These are phyloP conservation scores for Mortierella hygrophila DNA, from an alignment of 192 early-diverging fungal species.

Conservation along the genomic window DNA sequence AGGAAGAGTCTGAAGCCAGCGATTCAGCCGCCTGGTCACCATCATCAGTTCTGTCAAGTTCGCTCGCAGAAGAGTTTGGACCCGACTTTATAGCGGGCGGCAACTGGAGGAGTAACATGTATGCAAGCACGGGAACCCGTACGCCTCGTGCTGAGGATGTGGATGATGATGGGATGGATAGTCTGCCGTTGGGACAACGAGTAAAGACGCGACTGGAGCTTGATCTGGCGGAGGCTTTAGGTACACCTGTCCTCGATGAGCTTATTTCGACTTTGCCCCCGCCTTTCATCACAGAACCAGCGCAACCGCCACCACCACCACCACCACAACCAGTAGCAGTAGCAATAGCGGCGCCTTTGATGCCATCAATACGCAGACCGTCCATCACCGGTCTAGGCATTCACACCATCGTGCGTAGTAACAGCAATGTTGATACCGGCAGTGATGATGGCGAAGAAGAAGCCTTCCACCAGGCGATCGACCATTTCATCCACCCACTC, in stretches of 20 bases:
- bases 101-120: background rate
- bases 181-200: background rate
- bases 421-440: background rate
- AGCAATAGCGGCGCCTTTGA: background rate
- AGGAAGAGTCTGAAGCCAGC: background rate
- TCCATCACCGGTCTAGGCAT: background rate
- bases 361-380: background rate
- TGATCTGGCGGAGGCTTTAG: constrained; percentile 23
- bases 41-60: background rate
- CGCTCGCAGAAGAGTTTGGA: constrained; percentile 18
- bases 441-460: background rate
- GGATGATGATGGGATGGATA: background rate
- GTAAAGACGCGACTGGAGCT: background rate
- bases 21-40: background rate
- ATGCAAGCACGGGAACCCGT: background rate
- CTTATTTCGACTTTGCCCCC: background rate
- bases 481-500: background rate
- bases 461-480: background rate
- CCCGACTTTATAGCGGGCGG: background rate
- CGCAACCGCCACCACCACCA: background rate
- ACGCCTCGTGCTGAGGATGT: constrained; percentile 9
- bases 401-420: background rate
- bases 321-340: background rate
- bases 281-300: background rate
- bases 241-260: constrained; percentile 1